Percentiles rank a stretch among this genome's conserved stretches.
Evolutionary conservation across 176 grass and related monocot species (phyloP).

Genomic region (Areca catechu): DNA sequence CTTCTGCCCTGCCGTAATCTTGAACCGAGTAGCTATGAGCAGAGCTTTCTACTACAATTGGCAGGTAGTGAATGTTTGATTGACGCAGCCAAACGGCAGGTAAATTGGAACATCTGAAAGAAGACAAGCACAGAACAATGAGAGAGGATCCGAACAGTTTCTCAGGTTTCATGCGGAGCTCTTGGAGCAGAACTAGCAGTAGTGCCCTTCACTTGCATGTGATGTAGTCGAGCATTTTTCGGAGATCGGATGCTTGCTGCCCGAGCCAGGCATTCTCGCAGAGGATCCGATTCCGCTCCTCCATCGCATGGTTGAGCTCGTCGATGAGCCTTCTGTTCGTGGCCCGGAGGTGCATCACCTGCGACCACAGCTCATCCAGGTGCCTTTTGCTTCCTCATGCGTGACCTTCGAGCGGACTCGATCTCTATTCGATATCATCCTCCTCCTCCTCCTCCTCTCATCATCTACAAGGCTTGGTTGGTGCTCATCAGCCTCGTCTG

Average conservation of each 20-base stretch:
- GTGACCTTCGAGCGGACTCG: constrained; percentile 69
- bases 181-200: too few relatives aligned
- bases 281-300: constrained; percentile 19
- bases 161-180: too few relatives aligned
- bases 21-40: too few relatives aligned
- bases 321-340: constrained; percentile 47
- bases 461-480: constrained; percentile 36
- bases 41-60: too few relatives aligned
- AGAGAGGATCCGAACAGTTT: too few relatives aligned
- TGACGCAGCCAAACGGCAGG: too few relatives aligned
- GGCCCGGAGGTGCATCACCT: constrained; percentile 38
- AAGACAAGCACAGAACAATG: too few relatives aligned
- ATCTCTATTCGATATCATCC: constrained; percentile 73
- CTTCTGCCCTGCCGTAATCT: too few relatives aligned
- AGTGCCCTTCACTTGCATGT: neutral
- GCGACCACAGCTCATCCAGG: constrained; percentile 43
- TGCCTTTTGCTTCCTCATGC: constrained; percentile 74
- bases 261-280: constrained; percentile 49
- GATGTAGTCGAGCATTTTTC: constrained; percentile 32
- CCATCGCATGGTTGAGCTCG: constrained; percentile 47
- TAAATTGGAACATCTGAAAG: too few relatives aligned
- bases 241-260: constrained; percentile 43
- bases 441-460: constrained; percentile 57
- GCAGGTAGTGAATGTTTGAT: too few relatives aligned
- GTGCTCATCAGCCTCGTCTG: constrained; percentile 26